Conservation (phyloP, 2,329 filamentous ascomycete genomes). For the Aspergillus ustus region DNA sequence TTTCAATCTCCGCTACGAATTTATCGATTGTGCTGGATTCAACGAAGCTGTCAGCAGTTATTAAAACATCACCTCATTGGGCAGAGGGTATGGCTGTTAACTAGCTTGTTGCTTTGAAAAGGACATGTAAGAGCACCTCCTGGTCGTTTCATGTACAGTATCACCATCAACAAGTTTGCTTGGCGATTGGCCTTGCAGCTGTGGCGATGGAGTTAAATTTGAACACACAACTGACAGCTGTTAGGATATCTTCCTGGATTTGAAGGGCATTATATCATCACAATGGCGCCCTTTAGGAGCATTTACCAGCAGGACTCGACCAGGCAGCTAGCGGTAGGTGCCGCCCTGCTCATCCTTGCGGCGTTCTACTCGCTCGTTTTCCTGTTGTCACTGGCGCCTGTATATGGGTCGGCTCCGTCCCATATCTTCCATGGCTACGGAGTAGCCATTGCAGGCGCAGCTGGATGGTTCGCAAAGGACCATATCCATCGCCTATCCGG, state of each 20-base stretch:
- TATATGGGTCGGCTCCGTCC: slow-evolving; percentile 84
- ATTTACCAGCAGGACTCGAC: slow-evolving; percentile 32
- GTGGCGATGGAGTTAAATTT: slow-evolving; percentile 3
- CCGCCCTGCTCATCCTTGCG: slow-evolving; percentile 43
- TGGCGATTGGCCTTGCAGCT: slow-evolving; percentile 2
- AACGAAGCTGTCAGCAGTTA: not conserved
- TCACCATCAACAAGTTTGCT: not conserved
- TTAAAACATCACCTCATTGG: slow-evolving; percentile 1
- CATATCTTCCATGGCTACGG: slow-evolving; percentile 71
- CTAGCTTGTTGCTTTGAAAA: slow-evolving; percentile 22
- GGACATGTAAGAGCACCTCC: slow-evolving; percentile 23
- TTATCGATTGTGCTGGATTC: not conserved
- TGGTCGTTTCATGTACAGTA: slow-evolving; percentile 18
- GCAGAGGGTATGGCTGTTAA: slow-evolving; percentile 20
- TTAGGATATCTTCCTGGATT: slow-evolving; percentile 6
- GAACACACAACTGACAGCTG: slow-evolving; percentile 6
- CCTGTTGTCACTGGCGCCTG: slow-evolving; percentile 77
- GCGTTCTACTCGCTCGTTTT: slow-evolving; percentile 49
- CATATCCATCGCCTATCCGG: slow-evolving; percentile 53
- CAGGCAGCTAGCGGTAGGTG: slow-evolving; percentile 32
- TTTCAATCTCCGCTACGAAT: slow-evolving; percentile 4
- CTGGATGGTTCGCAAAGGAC: slow-evolving; percentile 73
- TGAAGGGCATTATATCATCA: slow-evolving; percentile 20
- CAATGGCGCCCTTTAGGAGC: slow-evolving; percentile 33
- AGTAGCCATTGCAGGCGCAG: slow-evolving; percentile 68